phyloP scores from a whole-genome alignment of 768 basidiomycete species.

The Serendipita indica region DNA sequence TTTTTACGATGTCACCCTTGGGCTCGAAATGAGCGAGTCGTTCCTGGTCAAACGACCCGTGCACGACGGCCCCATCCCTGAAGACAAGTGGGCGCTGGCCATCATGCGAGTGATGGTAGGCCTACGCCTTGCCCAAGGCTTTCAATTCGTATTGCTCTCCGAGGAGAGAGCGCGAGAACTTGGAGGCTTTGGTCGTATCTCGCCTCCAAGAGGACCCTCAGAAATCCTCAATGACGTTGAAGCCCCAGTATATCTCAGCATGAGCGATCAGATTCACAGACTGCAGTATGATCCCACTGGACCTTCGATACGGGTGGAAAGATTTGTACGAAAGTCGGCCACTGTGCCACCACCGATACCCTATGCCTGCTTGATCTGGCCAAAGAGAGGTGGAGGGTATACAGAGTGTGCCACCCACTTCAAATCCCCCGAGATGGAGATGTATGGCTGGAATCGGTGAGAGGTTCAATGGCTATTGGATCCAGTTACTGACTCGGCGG shows the following conservation, averaged over 20 bases:
- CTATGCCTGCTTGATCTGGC: constrained; percentile 90
- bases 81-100: constrained; percentile 33
- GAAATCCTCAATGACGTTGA: constrained; percentile 34
- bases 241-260: constrained; percentile 78
- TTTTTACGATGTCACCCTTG: constrained; percentile 76
- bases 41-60: constrained; percentile 65
- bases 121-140: constrained; percentile 81
- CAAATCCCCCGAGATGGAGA: constrained; percentile 60
- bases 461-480: constrained; percentile 14
- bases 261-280: constrained; percentile 89
- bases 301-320: constrained; percentile 76
- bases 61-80: constrained; percentile 13
- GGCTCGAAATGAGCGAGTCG: constrained; percentile 59
- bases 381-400: constrained; percentile 76
- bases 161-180: constrained; percentile 35
- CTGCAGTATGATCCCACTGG: constrained; percentile 65
- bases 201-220: constrained; percentile 40
- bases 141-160: constrained; percentile 73
- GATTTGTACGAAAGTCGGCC: constrained; percentile 52
- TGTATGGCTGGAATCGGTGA: constrained; percentile 77
- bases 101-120: constrained; percentile 92
- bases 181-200: neutral
- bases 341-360: constrained; percentile 41
- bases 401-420: constrained; percentile 65
- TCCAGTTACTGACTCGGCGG: neutral